These are phyloP conservation scores for Chlamydomonas incerta DNA, from an alignment of 139 green algal species.

Conservation along the genomic window DNA sequence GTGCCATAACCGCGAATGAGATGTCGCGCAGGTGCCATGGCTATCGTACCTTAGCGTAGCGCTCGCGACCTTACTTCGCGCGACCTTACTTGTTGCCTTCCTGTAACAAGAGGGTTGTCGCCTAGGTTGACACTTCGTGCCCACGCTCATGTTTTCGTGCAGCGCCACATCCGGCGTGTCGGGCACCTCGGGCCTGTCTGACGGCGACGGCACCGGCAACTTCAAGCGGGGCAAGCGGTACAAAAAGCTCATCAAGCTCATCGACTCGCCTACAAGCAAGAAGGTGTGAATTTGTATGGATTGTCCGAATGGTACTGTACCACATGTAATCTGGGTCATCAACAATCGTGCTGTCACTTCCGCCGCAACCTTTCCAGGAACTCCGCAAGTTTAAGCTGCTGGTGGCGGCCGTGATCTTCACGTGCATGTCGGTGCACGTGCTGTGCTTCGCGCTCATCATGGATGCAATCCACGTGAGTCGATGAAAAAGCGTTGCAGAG, in stretches of 20 bases:
- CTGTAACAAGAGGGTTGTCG: too few species aligned
- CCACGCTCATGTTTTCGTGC: too few species aligned
- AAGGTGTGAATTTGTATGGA: too few species aligned
- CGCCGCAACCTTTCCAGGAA: neutral
- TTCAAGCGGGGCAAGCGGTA: slow-evolving; percentile 39
- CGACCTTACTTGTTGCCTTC: too few species aligned
- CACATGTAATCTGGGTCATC: too few species aligned
- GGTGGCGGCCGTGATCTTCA: neutral
- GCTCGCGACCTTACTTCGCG: too few species aligned
- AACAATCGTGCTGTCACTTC: neutral
- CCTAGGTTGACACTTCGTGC: too few species aligned
- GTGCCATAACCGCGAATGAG: too few species aligned
- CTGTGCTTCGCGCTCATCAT: slow-evolving; percentile 20
- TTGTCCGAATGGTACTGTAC: too few species aligned
- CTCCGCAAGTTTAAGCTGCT: neutral
- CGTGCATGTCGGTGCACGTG: neutral
- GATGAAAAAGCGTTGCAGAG: too few species aligned
- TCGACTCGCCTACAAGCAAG: slow-evolving; percentile 7
- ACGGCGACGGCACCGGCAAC: neutral
- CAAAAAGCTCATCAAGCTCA: slow-evolving; percentile 22
- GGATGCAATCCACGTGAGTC: neutral
- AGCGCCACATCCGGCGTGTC: neutral
- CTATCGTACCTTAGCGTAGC: too few species aligned
- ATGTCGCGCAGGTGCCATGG: too few species aligned
- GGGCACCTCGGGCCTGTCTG: neutral